phyloP scores from a whole-genome alignment of 371 early-diverging fungal genomes.

The Encephalitozoon cuniculi region DNA sequence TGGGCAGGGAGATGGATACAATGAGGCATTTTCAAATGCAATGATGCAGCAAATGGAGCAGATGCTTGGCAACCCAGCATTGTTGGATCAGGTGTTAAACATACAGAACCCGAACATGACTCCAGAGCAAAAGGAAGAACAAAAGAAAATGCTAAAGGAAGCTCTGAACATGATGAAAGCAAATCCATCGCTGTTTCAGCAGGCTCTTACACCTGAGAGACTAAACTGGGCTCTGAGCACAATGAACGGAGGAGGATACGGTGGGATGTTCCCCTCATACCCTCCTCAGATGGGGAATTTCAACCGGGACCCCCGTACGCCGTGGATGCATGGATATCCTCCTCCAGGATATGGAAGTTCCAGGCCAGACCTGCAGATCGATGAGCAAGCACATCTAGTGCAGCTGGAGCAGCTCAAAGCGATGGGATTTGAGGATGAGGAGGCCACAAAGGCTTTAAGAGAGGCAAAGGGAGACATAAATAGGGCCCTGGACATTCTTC shows the following conservation, averaged over 20 bases:
- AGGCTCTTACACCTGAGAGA: background rate
- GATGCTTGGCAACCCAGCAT: constrained; percentile 38
- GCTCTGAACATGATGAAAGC: constrained; percentile 31
- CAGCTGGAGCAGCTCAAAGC: constrained; percentile 34
- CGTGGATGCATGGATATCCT: constrained; percentile 10
- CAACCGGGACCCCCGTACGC: background rate
- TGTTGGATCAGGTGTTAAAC: constrained; percentile 24
- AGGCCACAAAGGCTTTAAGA: constrained; percentile 35
- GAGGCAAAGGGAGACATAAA: constrained; percentile 44
- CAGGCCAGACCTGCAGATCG: background rate
- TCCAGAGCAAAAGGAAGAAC: constrained; percentile 40
- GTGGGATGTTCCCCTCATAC: background rate
- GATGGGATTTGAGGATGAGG: constrained; percentile 53
- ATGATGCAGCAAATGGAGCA: constrained; percentile 31
- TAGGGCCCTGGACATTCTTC: constrained; percentile 36
- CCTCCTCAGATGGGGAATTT: background rate
- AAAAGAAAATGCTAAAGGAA: constrained; percentile 17
- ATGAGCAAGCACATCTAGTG: constrained; percentile 13
- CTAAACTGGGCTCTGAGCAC: background rate
- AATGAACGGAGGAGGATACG: background rate
- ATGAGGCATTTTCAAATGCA: background rate
- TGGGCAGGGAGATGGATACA: background rate
- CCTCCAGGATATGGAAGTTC: constrained; percentile 3
- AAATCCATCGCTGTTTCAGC: constrained; percentile 29
- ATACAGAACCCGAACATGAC: constrained; percentile 2